Conservation (phyloP, 2,329 filamentous ascomycete species). For the Hansfordia pulvinata region DNA sequence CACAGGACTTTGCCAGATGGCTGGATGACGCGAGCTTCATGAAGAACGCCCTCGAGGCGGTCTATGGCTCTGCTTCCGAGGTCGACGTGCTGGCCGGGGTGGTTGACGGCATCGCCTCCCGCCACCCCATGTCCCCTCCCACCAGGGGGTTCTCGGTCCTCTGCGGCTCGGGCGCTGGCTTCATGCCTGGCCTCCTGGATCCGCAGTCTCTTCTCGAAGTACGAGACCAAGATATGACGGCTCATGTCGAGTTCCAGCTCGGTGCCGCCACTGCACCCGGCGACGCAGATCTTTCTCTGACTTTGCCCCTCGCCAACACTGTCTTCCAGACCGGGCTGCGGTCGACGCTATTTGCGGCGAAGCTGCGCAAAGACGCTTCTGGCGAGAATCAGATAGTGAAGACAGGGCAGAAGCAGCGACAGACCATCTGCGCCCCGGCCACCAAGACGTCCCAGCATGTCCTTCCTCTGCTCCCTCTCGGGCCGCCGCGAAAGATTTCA, state of each 20-base stretch:
- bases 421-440: conserved; percentile 17
- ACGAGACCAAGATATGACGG: conserved; percentile 18
- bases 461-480: conserved; percentile 47
- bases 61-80: conserved; percentile 9
- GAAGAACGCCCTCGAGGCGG: conserved; percentile 13
- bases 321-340: conserved; percentile 56
- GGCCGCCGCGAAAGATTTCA: conserved; percentile 44
- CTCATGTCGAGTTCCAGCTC: conserved; percentile 27
- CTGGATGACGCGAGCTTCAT: conserved; percentile 30
- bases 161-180: conserved; percentile 22
- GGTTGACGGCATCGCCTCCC: conserved; percentile 37
- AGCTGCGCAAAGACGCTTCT: conserved; percentile 16
- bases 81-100: conserved; percentile 39
- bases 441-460: conserved; percentile 7
- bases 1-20: conserved; percentile 31
- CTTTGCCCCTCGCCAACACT: conserved; percentile 62
- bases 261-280: conserved; percentile 15
- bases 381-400: conserved; percentile 12
- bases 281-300: conserved; percentile 20
- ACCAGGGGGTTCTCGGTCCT: conserved; percentile 36
- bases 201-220: conserved; percentile 10
- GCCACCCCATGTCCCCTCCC: conserved; percentile 14
- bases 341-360: conserved; percentile 40
- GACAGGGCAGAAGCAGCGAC: conserved; percentile 22
- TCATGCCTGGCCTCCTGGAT: conserved; percentile 34